Evolutionary conservation across 1,284 basidiomycete species (phyloP), one percentile per base, ranked within the genome.

Genomic region (Nidula niveotomentosa): DNA sequence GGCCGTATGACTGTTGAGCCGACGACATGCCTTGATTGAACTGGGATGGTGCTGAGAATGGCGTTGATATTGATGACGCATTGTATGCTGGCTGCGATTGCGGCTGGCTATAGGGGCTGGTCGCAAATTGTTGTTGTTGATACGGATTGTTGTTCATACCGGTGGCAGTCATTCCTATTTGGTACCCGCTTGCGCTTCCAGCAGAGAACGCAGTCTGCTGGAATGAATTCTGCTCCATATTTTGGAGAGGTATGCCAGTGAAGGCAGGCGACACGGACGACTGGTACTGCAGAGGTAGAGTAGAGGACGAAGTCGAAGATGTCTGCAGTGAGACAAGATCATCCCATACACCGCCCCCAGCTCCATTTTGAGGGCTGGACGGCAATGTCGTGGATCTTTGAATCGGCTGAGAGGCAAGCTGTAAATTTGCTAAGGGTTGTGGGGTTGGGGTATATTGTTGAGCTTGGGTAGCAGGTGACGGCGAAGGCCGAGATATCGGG

Each of bases 251-350:
- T 18, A 15, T 13, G 10, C 33, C 30, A n/a, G 48, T 34, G 23
- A 34, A 49, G 13, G 30, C 10, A 34, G 10, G 10, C 18, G 48
- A 35, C 10, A 35, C 12, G 7, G 67, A 53, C 15, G 64, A 23
- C 47, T 77, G 73, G 58, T 78, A 85, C 62, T 85, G 84, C 9
- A 85, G 69, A 8, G 83, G 84, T 35, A 85, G 71, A 1, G 84
- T 80, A 0, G 81, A 78, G 44, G 71, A 73, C 36, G 74, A 62
- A 1, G 77, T 65, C 5, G 79, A 67, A 2, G 47, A 50, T 2
- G 60, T 67, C 56, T 81, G 78, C 13, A 85, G 66, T 10, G 80
- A 78, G 34, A 78, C 68, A 17, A 86, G 71, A 61, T 85, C 82
- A 41, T 77, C 70, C 83, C 80, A 85, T 8, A 78, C 72, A 36